Base-by-base conservation (phyloP, 2,329 filamentous ascomycete genomes). In the Microcyclosporella mali region DNA sequence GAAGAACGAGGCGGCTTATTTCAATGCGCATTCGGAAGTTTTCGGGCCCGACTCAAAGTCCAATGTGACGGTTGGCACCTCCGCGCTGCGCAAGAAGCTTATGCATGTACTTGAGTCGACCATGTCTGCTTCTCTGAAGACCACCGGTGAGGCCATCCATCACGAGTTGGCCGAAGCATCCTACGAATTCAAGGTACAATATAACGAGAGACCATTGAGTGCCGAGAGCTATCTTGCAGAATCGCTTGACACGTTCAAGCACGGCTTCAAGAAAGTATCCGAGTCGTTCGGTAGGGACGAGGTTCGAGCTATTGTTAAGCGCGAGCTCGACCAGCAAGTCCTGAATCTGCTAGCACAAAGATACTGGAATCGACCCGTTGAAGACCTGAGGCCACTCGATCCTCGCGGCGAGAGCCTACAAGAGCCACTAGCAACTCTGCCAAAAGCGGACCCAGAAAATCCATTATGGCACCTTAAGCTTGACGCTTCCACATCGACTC, bases 171-270 rank as follows among this genome's bases (percentile, higher is more conserved):
- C 95, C 59, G 92, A 98, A 66, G 89, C 92, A 2, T 90, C 87
- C 0, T 98, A 98, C 61, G 90, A 98, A 66, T 98, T 95, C 74
- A 98, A 98, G 65, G 92, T 98, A 4, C 94, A 98, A 65, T 98
- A 98, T 69, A 98, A 98, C 59, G 92, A 98, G 63, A 82, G 92
- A 6, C 88, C 90, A 1, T 72, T 98, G 28, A 95, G 88, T 38
- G 92, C 92, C 2, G 92, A 98, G 63, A 95, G 90, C 3, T 98
- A 98, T 62, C 77, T 98, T 30, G 92, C 92, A 2, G 92, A 97
- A 65, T 94, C 86, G 53, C 71, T 98, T 3, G 92, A 98, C 64
- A 82, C 84, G 15, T 97, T 98, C 75, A 98, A 98, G 68, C 94
- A 97, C 65, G 87, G 88, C 0, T 98, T 98, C 70, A 95, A 95